These are phyloP conservation scores for Penicillium occitanis DNA, from an alignment of 2,329 filamentous ascomycete species.

Conservation along the genomic window DNA sequence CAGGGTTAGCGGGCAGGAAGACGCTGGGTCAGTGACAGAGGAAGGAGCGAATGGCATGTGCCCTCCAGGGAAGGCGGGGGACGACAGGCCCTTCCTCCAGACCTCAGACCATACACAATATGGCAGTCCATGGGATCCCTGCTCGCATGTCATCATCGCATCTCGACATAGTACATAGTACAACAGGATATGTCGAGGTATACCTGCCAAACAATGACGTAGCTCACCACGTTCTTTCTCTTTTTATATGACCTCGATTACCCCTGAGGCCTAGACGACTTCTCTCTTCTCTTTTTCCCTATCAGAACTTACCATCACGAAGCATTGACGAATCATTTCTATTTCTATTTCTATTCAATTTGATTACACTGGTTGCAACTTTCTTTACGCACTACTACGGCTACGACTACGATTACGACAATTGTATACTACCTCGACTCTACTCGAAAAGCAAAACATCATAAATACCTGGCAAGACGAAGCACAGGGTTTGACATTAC, in stretches of 20 bases:
- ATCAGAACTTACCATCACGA: neutral
- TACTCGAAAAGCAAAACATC: neutral
- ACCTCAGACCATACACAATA: too few species aligned
- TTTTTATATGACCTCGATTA: neutral
- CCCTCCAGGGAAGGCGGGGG: too few species aligned
- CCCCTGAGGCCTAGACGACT: neutral
- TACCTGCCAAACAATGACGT: neutral
- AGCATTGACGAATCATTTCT: conserved; percentile 15
- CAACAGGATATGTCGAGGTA: too few species aligned
- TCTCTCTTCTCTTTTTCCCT: neutral
- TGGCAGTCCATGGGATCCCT: neutral
- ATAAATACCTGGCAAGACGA: neutral
- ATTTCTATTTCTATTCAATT: neutral
- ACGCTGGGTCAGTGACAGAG: too few species aligned
- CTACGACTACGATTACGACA: neutral
- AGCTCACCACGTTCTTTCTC: neutral
- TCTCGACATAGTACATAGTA: neutral
- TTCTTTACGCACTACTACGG: neutral
- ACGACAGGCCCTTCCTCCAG: too few species aligned
- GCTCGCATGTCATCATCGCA: conserved; percentile 1
- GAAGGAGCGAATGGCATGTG: too few species aligned
- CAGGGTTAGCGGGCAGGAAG: too few species aligned
- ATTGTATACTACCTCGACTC: neutral
- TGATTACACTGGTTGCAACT: conserved; percentile 14
- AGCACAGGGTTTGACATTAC: neutral